A percentile compares a stretch with the other conserved stretches of the same genome.
Evolutionary conservation across 106 monocot genomes (phyloP).

Genomic region (Allium fistulosum): DNA sequence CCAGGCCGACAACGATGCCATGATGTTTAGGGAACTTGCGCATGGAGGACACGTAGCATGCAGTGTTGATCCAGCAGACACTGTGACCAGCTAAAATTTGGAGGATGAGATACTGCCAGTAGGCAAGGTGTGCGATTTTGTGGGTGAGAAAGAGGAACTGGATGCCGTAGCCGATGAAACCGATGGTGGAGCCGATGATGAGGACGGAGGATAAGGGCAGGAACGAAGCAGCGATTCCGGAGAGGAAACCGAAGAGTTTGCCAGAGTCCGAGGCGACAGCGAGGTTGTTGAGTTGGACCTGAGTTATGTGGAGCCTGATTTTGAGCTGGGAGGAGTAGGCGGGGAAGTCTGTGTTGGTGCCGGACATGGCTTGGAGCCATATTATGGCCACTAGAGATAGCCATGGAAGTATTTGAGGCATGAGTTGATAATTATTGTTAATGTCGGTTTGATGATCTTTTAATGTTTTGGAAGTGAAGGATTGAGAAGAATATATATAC

Average conservation of each 20-base stretch:
- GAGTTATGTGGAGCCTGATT: conserved; percentile 16
- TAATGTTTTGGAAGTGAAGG: too few relatives aligned
- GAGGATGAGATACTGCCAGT: conserved; percentile 9
- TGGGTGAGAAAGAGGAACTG: conserved; percentile 11
- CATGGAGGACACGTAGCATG: conserved; percentile 9
- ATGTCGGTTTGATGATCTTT: too few relatives aligned
- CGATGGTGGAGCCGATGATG: conserved; percentile 6
- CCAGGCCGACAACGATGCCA: conserved; percentile 5
- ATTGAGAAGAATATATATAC: too few relatives aligned
- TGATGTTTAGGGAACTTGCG: conserved; percentile 3
- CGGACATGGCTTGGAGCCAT: conserved; percentile 30
- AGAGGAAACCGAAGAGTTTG: conserved; percentile 4
- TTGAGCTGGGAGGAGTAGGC: conserved; percentile 38
- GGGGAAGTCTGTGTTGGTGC: conserved; percentile 37
- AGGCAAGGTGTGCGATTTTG: neutral
- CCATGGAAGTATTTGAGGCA: conserved; percentile 17
- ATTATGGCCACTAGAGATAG: conserved; percentile 20
- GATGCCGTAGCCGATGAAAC: conserved; percentile 8
- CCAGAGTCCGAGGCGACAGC: conserved; percentile 17
- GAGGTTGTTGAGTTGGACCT: conserved; percentile 20
- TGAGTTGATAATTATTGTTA: neutral
- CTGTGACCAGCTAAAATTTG: conserved; percentile 8
- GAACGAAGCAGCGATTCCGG: neutral
- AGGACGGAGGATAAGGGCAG: conserved; percentile 11
- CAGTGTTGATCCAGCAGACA: conserved; percentile 14